Evolutionary conservation across 164 flowering plant species (phyloP).

Genomic region (Chloranthus sessilifolius): DNA sequence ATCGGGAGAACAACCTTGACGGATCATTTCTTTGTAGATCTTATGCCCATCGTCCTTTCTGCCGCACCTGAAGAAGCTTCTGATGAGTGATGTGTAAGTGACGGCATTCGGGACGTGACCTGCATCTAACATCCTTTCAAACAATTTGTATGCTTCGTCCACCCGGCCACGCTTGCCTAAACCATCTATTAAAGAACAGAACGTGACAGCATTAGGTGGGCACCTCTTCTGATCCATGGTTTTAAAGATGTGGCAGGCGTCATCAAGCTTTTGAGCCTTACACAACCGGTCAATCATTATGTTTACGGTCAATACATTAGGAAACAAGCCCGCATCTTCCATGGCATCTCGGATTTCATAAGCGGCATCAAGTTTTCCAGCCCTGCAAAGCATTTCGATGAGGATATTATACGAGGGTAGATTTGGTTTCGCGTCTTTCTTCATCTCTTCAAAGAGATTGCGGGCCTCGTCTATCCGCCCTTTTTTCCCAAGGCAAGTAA

Average conservation of each 20-base stretch:
- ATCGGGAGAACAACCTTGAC: slow-evolving; percentile 59
- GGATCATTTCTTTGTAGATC: slow-evolving; percentile 79
- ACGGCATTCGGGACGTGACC: slow-evolving; percentile 52
- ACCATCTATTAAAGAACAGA: slow-evolving; percentile 83
- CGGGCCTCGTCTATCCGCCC: slow-evolving; percentile 62
- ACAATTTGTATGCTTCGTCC: slow-evolving; percentile 77
- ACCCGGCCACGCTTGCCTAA: slow-evolving; percentile 69
- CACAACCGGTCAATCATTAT: slow-evolving; percentile 86
- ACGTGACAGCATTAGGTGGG: slow-evolving; percentile 62
- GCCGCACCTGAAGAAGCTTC: slow-evolving; percentile 71
- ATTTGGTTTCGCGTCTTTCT: slow-evolving; percentile 79
- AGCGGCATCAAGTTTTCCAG: slow-evolving; percentile 61
- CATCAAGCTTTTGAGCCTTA: slow-evolving; percentile 67
- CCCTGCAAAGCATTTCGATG: slow-evolving; percentile 78
- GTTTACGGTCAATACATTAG: slow-evolving; percentile 77
- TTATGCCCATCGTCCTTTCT: slow-evolving; percentile 92
- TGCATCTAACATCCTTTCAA: slow-evolving; percentile 76
- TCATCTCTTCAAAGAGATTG: slow-evolving; percentile 72
- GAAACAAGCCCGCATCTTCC: slow-evolving; percentile 74
- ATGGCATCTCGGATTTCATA: slow-evolving; percentile 51
- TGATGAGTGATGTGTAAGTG: slow-evolving; percentile 78
- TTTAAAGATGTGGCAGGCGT: slow-evolving; percentile 71
- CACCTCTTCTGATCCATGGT: slow-evolving; percentile 56
- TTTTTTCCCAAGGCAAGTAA: slow-evolving; percentile 82
- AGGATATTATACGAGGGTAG: slow-evolving; percentile 70